Evolutionary conservation across 1,284 basidiomycete genomes (phyloP), one percentile per base, ranked within the genome.

Genomic region (Phlebopus sp.): DNA sequence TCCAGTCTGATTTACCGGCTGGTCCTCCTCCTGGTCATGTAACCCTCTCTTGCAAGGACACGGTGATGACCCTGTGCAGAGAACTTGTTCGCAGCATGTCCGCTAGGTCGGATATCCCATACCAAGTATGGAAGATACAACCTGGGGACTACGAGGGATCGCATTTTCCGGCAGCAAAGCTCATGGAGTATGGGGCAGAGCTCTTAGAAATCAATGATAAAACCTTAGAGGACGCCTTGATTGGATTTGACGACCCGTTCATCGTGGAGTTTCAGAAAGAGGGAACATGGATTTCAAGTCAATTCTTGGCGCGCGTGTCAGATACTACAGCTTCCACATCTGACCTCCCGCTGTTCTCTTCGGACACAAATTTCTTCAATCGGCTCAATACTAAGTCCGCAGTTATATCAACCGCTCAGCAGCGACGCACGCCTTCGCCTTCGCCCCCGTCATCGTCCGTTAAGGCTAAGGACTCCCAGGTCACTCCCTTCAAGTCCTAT

Each of bases 211-310:
- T 64, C 30, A 62, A 56, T 30, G 61, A 69, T 19, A 73, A 72
- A 52, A 75, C 76, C 1, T 64, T 89, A 15, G 81, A 81, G 42
- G 81, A 86, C n/a, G 76, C 74, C 4, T 62, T 75, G 32, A 70
- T 88, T 17, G 71, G 79, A 55, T 69, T 73, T 1, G 78, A 75
- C 17, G 86, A 89, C 57, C 68, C 73, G 1, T 84, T 89, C 59
- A 76, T 81, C 2, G 77, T 89, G 21, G 87, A 90, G 56, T 78
- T 82, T 57, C 74, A 77, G 59, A 63, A 67, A 38, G 55, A 72
- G 31, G 73, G 70, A 36, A 67, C 68, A n/a, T 88, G 84, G 84
- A 52, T 79, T 10, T 61, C 71, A 10, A 68, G 76, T 38, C 52
- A 61, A 38, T 46, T 55, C 1, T 32, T 47, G 17, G 29, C 50